Evolutionary conservation across 176 grass and related monocot species (phyloP).

Genomic region (Elymus sibiricus): DNA sequence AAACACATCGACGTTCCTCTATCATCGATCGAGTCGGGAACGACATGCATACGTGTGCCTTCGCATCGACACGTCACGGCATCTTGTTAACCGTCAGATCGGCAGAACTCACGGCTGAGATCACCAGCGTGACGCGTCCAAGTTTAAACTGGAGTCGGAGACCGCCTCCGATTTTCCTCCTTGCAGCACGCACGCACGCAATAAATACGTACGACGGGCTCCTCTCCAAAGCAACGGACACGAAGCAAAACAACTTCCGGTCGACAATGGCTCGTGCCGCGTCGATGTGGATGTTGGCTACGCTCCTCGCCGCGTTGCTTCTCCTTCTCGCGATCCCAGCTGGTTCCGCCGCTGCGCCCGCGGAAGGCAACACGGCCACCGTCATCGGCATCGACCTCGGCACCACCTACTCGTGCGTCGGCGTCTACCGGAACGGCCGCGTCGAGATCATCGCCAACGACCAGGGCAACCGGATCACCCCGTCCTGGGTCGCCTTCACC

Average conservation of each 20-base stretch:
- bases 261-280: not conserved
- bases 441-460: slow-evolving; percentile 71
- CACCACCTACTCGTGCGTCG: slow-evolving; percentile 72
- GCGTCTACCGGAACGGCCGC: slow-evolving; percentile 58
- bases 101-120: not conserved
- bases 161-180: not conserved
- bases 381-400: slow-evolving; percentile 74
- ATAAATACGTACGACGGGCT: not conserved
- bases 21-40: not conserved
- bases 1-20: no score
- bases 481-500: slow-evolving; percentile 57
- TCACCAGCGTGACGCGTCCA: not conserved
- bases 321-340: not conserved
- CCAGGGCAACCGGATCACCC: slow-evolving; percentile 60
- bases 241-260: not conserved
- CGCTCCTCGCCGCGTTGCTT: not conserved
- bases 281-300: not conserved
- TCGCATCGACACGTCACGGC: not conserved
- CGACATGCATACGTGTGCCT: not conserved
- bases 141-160: no score
- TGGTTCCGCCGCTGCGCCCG: not conserved
- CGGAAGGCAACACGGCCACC: slow-evolving; percentile 9
- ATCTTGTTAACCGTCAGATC: not conserved
- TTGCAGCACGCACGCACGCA: not conserved
- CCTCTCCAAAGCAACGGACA: not conserved